Evolutionary conservation across 2,329 filamentous ascomycete species (phyloP).

Genomic region (Camillea tinctor): DNA sequence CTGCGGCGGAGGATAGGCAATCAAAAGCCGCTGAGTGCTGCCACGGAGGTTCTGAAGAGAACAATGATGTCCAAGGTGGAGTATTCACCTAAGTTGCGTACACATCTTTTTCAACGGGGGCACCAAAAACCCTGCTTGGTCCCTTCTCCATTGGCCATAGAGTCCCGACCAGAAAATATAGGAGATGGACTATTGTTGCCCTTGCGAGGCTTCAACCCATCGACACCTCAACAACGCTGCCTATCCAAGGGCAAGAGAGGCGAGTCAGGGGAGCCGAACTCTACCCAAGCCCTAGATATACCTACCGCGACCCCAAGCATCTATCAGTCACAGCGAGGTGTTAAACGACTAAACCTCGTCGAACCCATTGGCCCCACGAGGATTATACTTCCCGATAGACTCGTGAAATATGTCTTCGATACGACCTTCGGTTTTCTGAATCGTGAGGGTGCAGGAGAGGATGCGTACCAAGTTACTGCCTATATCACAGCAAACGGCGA

Average conservation of each 20-base stretch:
- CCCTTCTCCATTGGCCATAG: background rate
- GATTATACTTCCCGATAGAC: background rate
- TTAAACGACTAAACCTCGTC: conserved; percentile 1
- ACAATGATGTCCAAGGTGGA: background rate
- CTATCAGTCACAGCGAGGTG: background rate
- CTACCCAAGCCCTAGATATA: background rate
- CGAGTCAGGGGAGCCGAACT: background rate
- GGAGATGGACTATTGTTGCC: background rate
- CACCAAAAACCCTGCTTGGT: background rate
- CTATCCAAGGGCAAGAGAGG: background rate
- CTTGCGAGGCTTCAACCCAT: background rate
- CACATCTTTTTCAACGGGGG: background rate
- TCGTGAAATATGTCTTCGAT: background rate
- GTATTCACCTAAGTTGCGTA: background rate
- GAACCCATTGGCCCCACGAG: conserved; percentile 1
- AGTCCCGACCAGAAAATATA: background rate
- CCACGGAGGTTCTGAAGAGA: background rate
- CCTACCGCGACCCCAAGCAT: background rate
- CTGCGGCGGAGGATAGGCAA: background rate
- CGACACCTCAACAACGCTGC: too few relatives aligned
- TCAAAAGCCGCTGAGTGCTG: background rate
- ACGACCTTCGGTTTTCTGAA: background rate
- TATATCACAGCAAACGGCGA: background rate
- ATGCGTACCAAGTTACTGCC: conserved; percentile 4
- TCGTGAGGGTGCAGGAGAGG: background rate